Evolutionary conservation across 192 early-diverging fungal genomes (phyloP), one percentile per base, ranked within the genome.

Genomic region (Coemansia sp.): DNA sequence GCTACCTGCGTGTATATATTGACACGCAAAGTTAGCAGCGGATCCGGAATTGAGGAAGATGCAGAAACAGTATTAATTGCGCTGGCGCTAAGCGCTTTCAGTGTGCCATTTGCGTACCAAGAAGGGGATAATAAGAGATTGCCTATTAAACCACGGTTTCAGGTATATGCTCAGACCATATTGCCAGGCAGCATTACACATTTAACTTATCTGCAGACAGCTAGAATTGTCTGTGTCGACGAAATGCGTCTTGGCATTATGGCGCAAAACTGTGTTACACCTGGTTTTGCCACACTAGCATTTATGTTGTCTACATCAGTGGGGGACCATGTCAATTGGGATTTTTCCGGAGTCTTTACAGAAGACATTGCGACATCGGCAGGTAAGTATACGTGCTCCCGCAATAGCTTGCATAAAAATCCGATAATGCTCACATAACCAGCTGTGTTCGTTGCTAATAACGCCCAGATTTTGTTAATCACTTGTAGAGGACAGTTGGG

Each of bases 171-270:
- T 0, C 81, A 83, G 50, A 76, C 70, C 0, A 49, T 83, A 0
- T 32, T 78, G 7, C 81, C 81, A 3, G 73, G 67, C 22, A 78
- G 66, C 12, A 68, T 78, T 14, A 49, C 66, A 18, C 76, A 83
- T 19, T 48, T 83, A 50, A 63, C 54, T 26, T 69, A 69, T 34
- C 56, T 83, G 59, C 72, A 76, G 23, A 75, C 69, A 2, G 53
- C 81, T 0, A 59, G 81, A 2, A 59, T 76, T 8, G 55, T 78
- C 24, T 73, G 71, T 7, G 73, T 83, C 2, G 81, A 83, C 10
- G 81, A 83, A 50, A 71, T 78, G 63, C 73, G 81, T 5, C 72
- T 83, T 67, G 81, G 81, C 7, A 67, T 83, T 6, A 71, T 83
- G 73, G 81, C 81, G 12, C 81, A 78, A 48, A 83, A 74, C 69